phyloP scores from a whole-genome alignment of 129 eudicot genomes.

The Helichrysum umbraculigerum region DNA sequence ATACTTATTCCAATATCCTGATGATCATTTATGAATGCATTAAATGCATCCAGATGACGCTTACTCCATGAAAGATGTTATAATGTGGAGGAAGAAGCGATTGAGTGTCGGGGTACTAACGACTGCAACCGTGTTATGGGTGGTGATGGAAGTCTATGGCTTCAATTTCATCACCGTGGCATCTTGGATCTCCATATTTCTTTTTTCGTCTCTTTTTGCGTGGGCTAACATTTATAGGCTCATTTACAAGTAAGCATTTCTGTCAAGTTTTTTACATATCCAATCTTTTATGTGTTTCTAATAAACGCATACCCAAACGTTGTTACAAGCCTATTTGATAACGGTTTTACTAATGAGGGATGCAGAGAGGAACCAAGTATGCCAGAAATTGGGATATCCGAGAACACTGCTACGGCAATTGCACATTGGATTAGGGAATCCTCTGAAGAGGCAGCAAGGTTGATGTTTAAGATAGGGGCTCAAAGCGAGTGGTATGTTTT shows the following conservation, averaged over 20 bases:
- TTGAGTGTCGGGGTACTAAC: conserved; percentile 38
- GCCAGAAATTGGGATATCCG: conserved; percentile 51
- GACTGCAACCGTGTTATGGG: conserved; percentile 52
- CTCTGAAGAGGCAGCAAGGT: conserved; percentile 42
- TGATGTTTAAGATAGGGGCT: conserved; percentile 64
- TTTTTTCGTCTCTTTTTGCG: conserved; percentile 42
- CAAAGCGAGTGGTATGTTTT: conserved; percentile 64
- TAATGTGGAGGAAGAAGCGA: conserved; percentile 58
- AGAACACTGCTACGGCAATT: conserved; percentile 36
- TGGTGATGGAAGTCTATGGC: conserved; percentile 51
- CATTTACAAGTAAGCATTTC: conserved; percentile 48
- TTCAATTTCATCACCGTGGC: conserved; percentile 56
- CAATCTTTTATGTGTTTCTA: background rate
- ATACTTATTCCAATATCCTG: background rate
- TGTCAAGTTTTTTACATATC: background rate
- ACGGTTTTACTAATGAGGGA: background rate
- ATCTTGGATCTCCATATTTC: conserved; percentile 56
- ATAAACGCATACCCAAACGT: no score
- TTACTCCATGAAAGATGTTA: conserved; percentile 46
- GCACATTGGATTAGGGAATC: conserved; percentile 25
- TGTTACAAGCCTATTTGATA: background rate
- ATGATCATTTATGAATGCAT: background rate
- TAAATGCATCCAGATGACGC: background rate
- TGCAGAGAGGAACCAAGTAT: conserved; percentile 63
- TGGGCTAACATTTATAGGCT: conserved; percentile 64